Percentiles rank a stretch among this genome's conserved stretches.
phyloP scores from a whole-genome alignment of 2,329 filamentous ascomycete species.

The Talaromyces amestolkiae region DNA sequence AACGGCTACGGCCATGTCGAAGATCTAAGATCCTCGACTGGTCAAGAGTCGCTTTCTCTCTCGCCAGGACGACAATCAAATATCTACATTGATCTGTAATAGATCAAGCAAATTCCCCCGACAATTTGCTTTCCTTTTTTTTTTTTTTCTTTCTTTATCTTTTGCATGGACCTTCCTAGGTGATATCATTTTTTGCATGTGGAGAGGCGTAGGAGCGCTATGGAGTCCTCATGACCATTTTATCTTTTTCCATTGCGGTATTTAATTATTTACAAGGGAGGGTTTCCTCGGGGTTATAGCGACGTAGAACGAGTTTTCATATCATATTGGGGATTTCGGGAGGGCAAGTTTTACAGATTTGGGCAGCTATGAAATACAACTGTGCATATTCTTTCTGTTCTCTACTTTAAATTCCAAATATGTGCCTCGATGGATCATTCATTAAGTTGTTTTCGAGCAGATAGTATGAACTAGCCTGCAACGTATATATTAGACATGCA shows the following conservation, averaged over 20 bases:
- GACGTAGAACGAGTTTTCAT: background rate
- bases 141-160: background rate
- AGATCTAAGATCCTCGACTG: conserved; percentile 11
- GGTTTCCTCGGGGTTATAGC: background rate
- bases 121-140: background rate
- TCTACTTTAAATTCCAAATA: background rate
- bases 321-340: background rate
- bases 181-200: conserved; percentile 2
- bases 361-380: background rate
- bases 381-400: background rate
- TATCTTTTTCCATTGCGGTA: background rate
- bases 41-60: conserved; percentile 16
- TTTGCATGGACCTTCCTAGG: background rate
- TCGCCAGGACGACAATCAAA: conserved; percentile 12
- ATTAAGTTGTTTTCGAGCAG: background rate
- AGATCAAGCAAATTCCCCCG: background rate
- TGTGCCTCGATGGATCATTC: background rate
- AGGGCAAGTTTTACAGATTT: background rate
- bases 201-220: background rate
- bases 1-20: conserved; percentile 13
- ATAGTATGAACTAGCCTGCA: background rate
- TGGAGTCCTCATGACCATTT: background rate
- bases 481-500: background rate
- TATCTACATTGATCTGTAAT: conserved; percentile 17
- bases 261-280: background rate